Percentiles rank a stretch among this genome's conserved stretches.
Evolutionary conservation across 2,329 filamentous ascomycete species (phyloP).

Genomic region (Huntiella savannae): DNA sequence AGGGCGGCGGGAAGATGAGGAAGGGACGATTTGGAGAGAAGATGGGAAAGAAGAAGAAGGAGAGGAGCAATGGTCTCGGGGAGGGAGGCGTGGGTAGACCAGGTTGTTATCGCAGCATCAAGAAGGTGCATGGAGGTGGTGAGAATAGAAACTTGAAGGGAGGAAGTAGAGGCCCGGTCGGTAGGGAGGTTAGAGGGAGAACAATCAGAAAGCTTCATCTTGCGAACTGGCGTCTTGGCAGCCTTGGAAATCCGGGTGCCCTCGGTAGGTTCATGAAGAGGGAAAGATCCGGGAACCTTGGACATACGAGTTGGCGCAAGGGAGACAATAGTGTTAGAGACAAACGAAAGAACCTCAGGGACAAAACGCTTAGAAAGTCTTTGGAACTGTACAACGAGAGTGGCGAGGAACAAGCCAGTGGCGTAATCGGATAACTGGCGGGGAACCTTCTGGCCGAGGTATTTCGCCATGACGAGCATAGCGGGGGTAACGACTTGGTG

Average conservation of each 20-base stretch:
- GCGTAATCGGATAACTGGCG: constrained; percentile 45
- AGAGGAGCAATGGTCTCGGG: constrained; percentile 42
- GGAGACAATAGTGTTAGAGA: constrained; percentile 51
- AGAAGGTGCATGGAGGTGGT: constrained; percentile 46
- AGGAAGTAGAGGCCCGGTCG: constrained; percentile 16
- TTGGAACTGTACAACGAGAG: constrained; percentile 68
- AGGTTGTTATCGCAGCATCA: constrained; percentile 49
- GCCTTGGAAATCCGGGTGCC: constrained; percentile 31
- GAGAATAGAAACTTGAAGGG: constrained; percentile 38
- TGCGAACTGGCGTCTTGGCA: constrained; percentile 25
- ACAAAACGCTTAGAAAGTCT: constrained; percentile 67
- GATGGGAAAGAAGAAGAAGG: constrained; percentile 40
- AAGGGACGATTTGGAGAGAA: constrained; percentile 25
- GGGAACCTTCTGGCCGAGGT: constrained; percentile 59
- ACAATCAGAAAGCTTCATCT: constrained; percentile 42
- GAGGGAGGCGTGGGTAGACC: constrained; percentile 56
- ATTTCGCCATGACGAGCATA: constrained; percentile 65
- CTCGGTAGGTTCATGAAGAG: constrained; percentile 35
- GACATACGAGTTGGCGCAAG: constrained; percentile 38
- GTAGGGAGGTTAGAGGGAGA: constrained; percentile 14
- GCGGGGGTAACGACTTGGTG: constrained; percentile 87
- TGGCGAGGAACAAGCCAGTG: constrained; percentile 60
- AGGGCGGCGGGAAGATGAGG: constrained; percentile 20
- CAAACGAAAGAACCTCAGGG: constrained; percentile 72
- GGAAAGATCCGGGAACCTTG: constrained; percentile 35